Conservation (phyloP, 148 eudicot genomes). For the Nepenthes mirabilis region DNA sequence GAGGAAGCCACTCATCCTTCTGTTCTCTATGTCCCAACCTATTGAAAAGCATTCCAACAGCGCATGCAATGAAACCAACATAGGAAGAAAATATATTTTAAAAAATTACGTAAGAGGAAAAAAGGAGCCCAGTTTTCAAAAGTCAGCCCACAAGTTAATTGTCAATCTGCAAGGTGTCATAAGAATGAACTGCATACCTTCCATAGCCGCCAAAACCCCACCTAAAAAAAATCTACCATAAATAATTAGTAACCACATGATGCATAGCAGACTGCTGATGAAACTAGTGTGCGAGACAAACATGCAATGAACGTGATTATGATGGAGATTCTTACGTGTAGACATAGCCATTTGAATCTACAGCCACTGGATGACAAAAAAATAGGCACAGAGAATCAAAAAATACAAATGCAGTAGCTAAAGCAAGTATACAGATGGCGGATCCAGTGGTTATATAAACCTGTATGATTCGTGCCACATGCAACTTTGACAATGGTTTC, state of each 20-base stretch:
- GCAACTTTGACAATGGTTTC: conserved; percentile 88
- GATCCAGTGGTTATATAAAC: conserved; percentile 15
- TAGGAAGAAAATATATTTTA: not conserved
- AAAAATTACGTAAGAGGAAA: not conserved
- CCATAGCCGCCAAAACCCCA: conserved; percentile 99
- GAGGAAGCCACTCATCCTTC: conserved; percentile 86
- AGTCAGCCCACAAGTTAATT: not conserved
- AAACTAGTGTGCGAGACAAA: not conserved
- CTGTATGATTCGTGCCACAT: conserved; percentile 97
- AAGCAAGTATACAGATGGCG: not conserved
- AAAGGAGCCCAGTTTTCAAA: not conserved
- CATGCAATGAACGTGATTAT: not conserved
- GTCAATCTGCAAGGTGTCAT: not conserved
- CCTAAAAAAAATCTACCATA: conserved; percentile 24
- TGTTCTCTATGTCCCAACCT: conserved; percentile 98
- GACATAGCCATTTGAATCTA: conserved; percentile 79
- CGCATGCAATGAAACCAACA: conserved; percentile 3
- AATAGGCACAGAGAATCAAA: conserved; percentile 2
- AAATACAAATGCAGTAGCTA: not conserved
- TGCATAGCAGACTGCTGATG: not conserved
- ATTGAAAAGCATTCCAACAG: not conserved
- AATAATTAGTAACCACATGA: conserved; percentile 2
- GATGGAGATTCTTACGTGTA: conserved; percentile 68
- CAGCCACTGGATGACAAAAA: conserved; percentile 57
- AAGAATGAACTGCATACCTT: conserved; percentile 33